Conservation (phyloP, 345 rosid species). For the Eucalyptus victrix region DNA sequence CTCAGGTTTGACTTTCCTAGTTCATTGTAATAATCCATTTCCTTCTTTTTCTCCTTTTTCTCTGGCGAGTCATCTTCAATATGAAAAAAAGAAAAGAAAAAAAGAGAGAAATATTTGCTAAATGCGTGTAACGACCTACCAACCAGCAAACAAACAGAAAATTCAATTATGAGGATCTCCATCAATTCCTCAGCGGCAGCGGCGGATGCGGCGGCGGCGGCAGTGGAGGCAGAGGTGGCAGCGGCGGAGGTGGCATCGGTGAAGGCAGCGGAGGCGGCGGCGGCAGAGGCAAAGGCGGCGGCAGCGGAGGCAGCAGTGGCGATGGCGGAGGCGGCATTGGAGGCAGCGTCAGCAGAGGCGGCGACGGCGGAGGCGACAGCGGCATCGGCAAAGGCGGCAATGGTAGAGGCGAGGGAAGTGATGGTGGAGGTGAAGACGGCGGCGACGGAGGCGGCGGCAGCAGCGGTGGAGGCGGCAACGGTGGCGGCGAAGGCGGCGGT, state of each 20-base stretch:
- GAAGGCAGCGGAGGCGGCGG: no score
- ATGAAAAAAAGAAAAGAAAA: background rate
- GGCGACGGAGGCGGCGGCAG: rapidly evolving
- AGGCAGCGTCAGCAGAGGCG: rapidly evolving
- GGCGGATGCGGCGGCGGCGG: no score
- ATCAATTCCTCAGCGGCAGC: rapidly evolving
- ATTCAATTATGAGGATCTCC: no score
- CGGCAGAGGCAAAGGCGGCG: no score
- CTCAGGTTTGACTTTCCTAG: background rate
- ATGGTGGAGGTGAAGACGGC: rapidly evolving
- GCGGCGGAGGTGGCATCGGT: no score
- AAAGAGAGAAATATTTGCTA: slow-evolving; percentile 3
- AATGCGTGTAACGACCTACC: background rate
- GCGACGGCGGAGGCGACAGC: no score
- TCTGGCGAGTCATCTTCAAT: background rate
- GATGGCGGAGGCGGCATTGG: rapidly evolving
- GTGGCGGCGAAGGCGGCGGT: rapidly evolving
- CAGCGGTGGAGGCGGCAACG: rapidly evolving
- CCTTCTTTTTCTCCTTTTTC: background rate
- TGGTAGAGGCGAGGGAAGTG: rapidly evolving
- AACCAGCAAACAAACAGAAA: background rate
- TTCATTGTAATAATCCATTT: background rate
- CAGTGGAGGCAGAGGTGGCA: rapidly evolving
- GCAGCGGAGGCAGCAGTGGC: rapidly evolving
- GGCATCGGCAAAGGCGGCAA: rapidly evolving